These are phyloP conservation scores for Setomelanomma holmii DNA, from an alignment of 2,329 filamentous ascomycete genomes.

Conservation along the genomic window DNA sequence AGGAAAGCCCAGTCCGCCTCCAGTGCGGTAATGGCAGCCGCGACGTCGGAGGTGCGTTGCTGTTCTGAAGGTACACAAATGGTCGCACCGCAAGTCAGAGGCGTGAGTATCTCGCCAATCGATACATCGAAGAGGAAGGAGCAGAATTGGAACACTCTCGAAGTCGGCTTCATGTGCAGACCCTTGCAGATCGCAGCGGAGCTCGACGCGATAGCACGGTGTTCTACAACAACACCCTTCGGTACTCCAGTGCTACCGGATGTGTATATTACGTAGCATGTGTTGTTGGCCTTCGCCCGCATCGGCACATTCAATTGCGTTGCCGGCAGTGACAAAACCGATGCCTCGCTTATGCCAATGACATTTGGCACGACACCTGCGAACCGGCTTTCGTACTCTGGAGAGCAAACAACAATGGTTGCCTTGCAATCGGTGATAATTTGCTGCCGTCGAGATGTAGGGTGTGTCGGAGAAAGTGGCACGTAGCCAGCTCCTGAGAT, in stretches of 20 bases:
- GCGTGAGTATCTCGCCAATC: conserved; percentile 42
- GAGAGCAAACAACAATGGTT: conserved; percentile 37
- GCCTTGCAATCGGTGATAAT: conserved; percentile 39
- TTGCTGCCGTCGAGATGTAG: conserved; percentile 32
- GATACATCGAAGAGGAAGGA: conserved; percentile 46
- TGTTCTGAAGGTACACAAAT: conserved; percentile 46
- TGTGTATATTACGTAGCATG: conserved; percentile 41
- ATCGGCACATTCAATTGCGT: conserved; percentile 11
- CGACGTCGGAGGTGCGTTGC: conserved; percentile 55
- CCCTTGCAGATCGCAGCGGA: conserved; percentile 37
- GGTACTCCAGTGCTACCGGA: conserved; percentile 44
- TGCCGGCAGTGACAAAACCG: conserved; percentile 21
- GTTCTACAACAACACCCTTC: conserved; percentile 42
- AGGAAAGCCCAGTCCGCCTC: conserved; percentile 42
- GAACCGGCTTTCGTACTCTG: conserved; percentile 28
- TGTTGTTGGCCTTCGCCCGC: conserved; percentile 25
- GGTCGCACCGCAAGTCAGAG: conserved; percentile 39
- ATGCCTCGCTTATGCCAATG: conserved; percentile 22
- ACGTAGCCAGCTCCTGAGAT: conserved; percentile 44
- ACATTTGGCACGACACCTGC: conserved; percentile 23
- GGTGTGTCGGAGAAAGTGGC: conserved; percentile 37
- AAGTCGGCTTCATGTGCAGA: conserved; percentile 33
- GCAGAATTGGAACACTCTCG: conserved; percentile 46
- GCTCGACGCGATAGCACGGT: conserved; percentile 35
- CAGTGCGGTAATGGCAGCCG: conserved; percentile 41